These are phyloP conservation scores for Blastomyces silverae DNA, from an alignment of 2,329 filamentous ascomycete genomes.

Conservation along the genomic window DNA sequence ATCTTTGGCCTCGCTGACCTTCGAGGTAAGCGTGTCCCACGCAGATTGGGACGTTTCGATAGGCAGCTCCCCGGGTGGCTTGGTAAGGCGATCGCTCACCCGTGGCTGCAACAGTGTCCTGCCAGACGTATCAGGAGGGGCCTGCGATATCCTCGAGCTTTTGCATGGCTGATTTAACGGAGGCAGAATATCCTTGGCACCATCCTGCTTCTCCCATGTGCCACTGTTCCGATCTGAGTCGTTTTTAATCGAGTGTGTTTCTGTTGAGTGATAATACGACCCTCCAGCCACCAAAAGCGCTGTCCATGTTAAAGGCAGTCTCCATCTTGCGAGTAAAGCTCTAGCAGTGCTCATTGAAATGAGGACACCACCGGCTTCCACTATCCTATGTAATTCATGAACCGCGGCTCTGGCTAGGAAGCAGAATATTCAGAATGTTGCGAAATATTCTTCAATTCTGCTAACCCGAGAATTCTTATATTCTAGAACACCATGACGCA, in stretches of 20 bases:
- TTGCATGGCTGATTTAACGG: not conserved
- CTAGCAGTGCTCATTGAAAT: constrained; percentile 33
- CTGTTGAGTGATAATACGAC: constrained; percentile 22
- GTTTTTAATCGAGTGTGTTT: constrained; percentile 15
- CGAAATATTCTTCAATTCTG: not conserved
- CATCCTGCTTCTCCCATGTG: constrained; percentile 14
- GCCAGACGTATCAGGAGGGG: not conserved
- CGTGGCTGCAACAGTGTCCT: not conserved
- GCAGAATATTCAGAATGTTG: not conserved
- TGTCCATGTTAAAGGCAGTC: constrained; percentile 32
- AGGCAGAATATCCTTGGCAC: not conserved
- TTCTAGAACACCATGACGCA: not conserved
- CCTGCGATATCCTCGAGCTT: not conserved
- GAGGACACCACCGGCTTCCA: constrained; percentile 22
- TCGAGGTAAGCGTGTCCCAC: constrained; percentile 48
- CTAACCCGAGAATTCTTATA: not conserved
- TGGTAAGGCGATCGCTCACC: constrained; percentile 14
- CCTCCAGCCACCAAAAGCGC: constrained; percentile 26
- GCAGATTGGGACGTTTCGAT: constrained; percentile 31
- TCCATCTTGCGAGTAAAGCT: constrained; percentile 32
- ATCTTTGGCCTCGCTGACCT: constrained; percentile 37
- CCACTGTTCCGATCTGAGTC: constrained; percentile 19
- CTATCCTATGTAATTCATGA: constrained; percentile 12
- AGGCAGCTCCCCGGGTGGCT: constrained; percentile 19
- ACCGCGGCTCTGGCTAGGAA: not conserved